Percentiles rank a stretch among this genome's conserved stretches.
Evolutionary conservation across 2,329 filamentous ascomycete genomes (phyloP).

Genomic region (Aspergillus candidus): DNA sequence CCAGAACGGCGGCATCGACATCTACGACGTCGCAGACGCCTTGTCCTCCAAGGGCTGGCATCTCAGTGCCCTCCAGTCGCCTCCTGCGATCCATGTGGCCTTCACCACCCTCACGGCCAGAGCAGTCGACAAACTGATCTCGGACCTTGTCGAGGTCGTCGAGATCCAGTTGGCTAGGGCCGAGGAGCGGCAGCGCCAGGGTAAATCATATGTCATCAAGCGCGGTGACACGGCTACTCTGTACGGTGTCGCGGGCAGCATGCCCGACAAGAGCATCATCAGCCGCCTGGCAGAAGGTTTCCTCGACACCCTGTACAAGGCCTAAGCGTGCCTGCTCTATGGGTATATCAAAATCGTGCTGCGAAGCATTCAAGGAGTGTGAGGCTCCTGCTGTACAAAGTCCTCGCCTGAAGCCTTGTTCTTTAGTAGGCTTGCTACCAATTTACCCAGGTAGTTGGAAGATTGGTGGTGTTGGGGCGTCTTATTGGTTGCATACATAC

Average conservation of each 20-base stretch:
- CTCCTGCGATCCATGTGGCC: conserved; percentile 87
- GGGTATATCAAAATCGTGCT: conserved; percentile 9
- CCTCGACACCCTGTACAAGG: conserved; percentile 87
- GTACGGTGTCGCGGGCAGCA: conserved; percentile 88
- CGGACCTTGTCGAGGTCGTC: conserved; percentile 58
- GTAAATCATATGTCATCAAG: conserved; percentile 48
- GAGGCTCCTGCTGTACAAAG: background rate
- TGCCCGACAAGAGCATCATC: conserved; percentile 94
- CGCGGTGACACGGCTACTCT: conserved; percentile 72
- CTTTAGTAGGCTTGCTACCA: too few species aligned
- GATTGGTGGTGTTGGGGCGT: too few species aligned
- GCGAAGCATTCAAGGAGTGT: conserved; percentile 1
- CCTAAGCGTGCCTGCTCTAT: conserved; percentile 40
- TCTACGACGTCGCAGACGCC: conserved; percentile 89
- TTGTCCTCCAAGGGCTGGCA: conserved; percentile 88
- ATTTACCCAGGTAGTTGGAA: too few species aligned
- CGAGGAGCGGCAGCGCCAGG: conserved; percentile 58
- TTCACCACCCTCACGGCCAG: conserved; percentile 82
- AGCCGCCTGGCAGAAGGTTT: conserved; percentile 86
- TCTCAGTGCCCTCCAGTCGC: conserved; percentile 86
- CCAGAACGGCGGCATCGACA: conserved; percentile 64
- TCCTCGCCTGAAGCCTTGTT: too few species aligned
- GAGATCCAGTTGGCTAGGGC: conserved; percentile 73
- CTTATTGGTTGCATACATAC: too few species aligned
- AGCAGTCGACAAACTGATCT: conserved; percentile 71